phyloP scores from a whole-genome alignment of 1,284 basidiomycete species.

The Ganoderma multipileum region DNA sequence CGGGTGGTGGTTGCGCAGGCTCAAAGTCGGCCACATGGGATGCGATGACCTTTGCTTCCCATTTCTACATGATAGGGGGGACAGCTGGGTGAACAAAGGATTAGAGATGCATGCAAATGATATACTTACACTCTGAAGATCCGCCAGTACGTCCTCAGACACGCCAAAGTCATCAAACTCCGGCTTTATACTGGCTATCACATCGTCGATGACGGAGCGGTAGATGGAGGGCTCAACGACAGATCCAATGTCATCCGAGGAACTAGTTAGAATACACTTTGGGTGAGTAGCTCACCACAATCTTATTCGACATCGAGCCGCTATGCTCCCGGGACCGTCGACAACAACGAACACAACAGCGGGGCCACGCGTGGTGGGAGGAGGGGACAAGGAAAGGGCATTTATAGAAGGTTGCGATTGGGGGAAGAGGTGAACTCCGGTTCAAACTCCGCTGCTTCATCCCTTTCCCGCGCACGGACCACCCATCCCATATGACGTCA shows the following conservation, averaged over 20 bases:
- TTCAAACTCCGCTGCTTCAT: conserved; percentile 41
- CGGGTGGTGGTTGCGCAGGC: conserved; percentile 46
- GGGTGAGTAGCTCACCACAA: conserved; percentile 86
- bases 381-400: conserved; percentile 44
- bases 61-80: conserved; percentile 66
- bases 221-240: conserved; percentile 88
- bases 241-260: conserved; percentile 61
- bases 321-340: conserved; percentile 40
- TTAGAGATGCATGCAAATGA: conserved; percentile 17
- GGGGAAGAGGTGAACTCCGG: conserved; percentile 48
- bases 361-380: conserved; percentile 45
- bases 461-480: conserved; percentile 58
- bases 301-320: conserved; percentile 82
- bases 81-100: conserved; percentile 20
- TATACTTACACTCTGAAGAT: conserved; percentile 83
- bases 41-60: conserved; percentile 92
- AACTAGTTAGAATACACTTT: conserved; percentile 60
- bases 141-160: conserved; percentile 88
- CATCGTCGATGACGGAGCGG: conserved; percentile 96
- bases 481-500: conserved; percentile 25
- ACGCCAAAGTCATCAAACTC: conserved; percentile 99
- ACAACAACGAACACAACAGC: conserved; percentile 43
- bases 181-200: conserved; percentile 85
- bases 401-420: conserved; percentile 58
- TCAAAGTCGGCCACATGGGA: conserved; percentile 96